Evolutionary conservation across 495 filamentous ascomycete genomes (phyloP), one percentile per base, ranked within the genome.

Genomic region (Hypoxylon cercidicola): DNA sequence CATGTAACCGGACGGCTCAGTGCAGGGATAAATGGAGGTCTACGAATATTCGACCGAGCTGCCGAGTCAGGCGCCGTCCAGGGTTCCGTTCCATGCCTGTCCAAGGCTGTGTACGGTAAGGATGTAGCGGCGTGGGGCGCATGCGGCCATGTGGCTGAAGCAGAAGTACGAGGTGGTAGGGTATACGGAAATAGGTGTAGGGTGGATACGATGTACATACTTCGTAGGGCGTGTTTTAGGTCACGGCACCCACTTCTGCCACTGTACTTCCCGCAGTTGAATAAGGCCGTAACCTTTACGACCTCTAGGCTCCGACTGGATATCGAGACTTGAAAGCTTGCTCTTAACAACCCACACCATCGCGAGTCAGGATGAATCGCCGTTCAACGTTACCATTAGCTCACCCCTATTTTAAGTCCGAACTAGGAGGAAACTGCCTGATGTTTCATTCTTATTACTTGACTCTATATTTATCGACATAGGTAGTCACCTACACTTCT

Each of bases 351-450:
- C 41, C 62, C 62, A 66, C 62, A 65, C 50, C 41, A 34, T 54
- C 55, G 35, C 40, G 45, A 59, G 45, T 59, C 55, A 44, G 55
- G 55, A 12, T n/a, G 46, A 53, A 53, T 46, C 25, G 37, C 52
- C 55, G 55, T 63, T 60, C 50, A 68, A 68, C 65, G 65, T 68
- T 68, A 64, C 60, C 41, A 60, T 21, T 51, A 49, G 44, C 50
- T 60, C 56, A 55, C 55, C 49, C 55, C 49, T 60, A 51, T 66
- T 56, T 48, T n/a, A 47, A 23, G 19, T 3, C 50, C 30, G 30
- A 52, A 47, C 45, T 52, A 48, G 47, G 54, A n/a, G 49, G 32
- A 25, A 34, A 61, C 54, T 62, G 48, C 46, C 61, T 59, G 32
- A 65, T 55, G 52, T 66, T 49, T 58, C 66, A 56, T 62, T 56